phyloP scores from a whole-genome alignment of 805 yeast genomes.

The Ogataea haglerorum region DNA sequence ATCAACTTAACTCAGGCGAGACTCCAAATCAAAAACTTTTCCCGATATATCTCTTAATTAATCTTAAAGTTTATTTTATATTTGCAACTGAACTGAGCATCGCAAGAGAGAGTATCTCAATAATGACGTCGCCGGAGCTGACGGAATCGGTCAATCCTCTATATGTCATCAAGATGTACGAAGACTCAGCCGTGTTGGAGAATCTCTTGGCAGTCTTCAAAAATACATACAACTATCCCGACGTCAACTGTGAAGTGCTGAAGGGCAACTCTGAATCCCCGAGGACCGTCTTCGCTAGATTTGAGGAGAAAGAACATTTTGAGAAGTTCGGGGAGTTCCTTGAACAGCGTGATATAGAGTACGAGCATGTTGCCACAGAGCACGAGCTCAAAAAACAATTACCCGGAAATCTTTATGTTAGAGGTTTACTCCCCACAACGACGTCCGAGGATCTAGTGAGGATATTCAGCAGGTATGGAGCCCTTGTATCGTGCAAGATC shows the following conservation, averaged over 20 bases:
- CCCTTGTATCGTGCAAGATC: constrained; percentile 43
- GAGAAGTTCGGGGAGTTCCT: constrained; percentile 18
- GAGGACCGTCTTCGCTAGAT: constrained; percentile 16
- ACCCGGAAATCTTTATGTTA: constrained; percentile 57
- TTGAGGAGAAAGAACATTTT: constrained; percentile 12
- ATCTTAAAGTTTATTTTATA: not conserved
- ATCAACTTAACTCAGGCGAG: not conserved
- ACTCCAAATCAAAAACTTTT: not conserved
- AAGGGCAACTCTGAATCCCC: constrained; percentile 16
- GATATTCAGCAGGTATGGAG: constrained; percentile 40
- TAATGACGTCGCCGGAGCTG: constrained; percentile 18
- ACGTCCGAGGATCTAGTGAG: constrained; percentile 37
- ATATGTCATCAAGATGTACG: constrained; percentile 10
- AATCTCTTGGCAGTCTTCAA: constrained; percentile 18
- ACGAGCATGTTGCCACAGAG: constrained; percentile 19
- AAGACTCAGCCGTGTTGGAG: constrained; percentile 13
- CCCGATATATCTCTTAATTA: not conserved
- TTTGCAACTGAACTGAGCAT: not conserved
- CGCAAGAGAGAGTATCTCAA: not conserved
- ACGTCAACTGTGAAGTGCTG: constrained; percentile 18
- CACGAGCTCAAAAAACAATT: constrained; percentile 19
- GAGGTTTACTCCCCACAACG: constrained; percentile 42
- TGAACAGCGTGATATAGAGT: constrained; percentile 9
- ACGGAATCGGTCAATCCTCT: constrained; percentile 12
- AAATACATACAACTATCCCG: constrained; percentile 10